Base-by-base conservation (phyloP, 2,329 filamentous ascomycete species). In the Nemania sp. region DNA sequence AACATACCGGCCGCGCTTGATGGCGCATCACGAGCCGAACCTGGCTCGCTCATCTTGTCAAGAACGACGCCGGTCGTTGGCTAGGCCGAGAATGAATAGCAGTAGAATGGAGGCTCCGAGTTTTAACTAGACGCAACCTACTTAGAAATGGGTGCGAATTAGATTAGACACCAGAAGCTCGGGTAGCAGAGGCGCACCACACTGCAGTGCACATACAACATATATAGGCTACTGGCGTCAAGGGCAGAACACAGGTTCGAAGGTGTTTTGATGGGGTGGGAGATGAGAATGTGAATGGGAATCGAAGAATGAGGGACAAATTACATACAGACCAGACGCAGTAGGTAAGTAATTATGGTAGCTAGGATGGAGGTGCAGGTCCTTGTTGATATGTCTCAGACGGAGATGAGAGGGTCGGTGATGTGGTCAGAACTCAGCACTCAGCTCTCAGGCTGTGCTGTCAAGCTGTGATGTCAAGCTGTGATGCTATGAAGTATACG, bases 1-100 rank as follows among this genome's bases (percentile, higher is more conserved):
- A 50, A 55, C 69, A 59, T 69, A 72, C 71, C 62, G 7, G 67
- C 47, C 35, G 69, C 64, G 45, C 70, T 71, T 25, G 65, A 42
- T 18, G 47, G 20, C 9, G 51, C 54, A 42, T 64, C 52, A 25
- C 48, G 54, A 17, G 69, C 63, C 20, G 59, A 60, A 17, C 69
- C 69, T 47, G 35, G 68, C 5, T 71, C 46, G 54, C 58, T 63
- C 63, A 65, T 65, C 42, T 49, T 60, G 53, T 42, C 54, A 53
- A 48, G 13, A 37, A 46, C 35, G 43, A 40, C 54, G 20, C 10
- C 21, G 2, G 49, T 32, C 39, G 54, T 55, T 63, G 43, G 29
- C 40, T 49, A 57, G 20, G 20, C 51, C n/a, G 21, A n/a, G 35
- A 43, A 9, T 39, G 54, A 40, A 49, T 39, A 18, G 37, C 17